Percentiles rank a stretch among this genome's conserved stretches.
phyloP scores from a whole-genome alignment of 2,329 filamentous ascomycete species.

The Podosphaera leucotricha region DNA sequence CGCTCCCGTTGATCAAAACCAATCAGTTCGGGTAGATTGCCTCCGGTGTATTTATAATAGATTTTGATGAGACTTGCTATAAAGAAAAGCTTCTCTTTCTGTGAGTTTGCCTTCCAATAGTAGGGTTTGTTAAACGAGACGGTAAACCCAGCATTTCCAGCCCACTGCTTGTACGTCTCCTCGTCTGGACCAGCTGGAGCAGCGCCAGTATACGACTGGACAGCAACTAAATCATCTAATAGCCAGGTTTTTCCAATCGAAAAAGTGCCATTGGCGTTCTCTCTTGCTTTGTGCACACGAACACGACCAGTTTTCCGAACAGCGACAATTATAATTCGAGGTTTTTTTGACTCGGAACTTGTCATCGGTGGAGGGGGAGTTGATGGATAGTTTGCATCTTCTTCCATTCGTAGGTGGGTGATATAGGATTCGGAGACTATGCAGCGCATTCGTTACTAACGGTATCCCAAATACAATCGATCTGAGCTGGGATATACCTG shows the following conservation, averaged over 20 bases:
- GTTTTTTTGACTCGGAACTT: constrained; percentile 56
- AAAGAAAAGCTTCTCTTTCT: constrained; percentile 97
- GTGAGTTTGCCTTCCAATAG: constrained; percentile 83
- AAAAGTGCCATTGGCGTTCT: constrained; percentile 82
- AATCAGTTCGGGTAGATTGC: constrained; percentile 50
- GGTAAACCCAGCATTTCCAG: constrained; percentile 59
- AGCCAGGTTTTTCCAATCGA: constrained; percentile 98
- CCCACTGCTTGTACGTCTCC: constrained; percentile 46
- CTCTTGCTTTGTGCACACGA: constrained; percentile 87
- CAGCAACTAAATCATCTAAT: constrained; percentile 63
- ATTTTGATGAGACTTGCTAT: constrained; percentile 92
- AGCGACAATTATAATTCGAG: constrained; percentile 74
- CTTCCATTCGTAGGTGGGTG: constrained; percentile 77
- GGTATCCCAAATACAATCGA: not conserved
- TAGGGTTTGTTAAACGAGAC: constrained; percentile 86
- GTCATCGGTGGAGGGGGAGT: constrained; percentile 61
- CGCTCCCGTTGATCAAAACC: constrained; percentile 67
- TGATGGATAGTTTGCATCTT: constrained; percentile 66
- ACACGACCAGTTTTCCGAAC: constrained; percentile 83
- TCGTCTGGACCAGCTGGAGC: constrained; percentile 33
- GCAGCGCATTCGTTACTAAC: constrained; percentile 1
- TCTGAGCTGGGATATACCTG: constrained; percentile 27
- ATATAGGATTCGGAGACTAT: constrained; percentile 83
- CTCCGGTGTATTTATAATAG: constrained; percentile 85
- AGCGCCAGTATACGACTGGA: constrained; percentile 58